Evolutionary conservation across 1,139 yeast genomes (phyloP).

Genomic region (Geotrichum klebahnii): DNA sequence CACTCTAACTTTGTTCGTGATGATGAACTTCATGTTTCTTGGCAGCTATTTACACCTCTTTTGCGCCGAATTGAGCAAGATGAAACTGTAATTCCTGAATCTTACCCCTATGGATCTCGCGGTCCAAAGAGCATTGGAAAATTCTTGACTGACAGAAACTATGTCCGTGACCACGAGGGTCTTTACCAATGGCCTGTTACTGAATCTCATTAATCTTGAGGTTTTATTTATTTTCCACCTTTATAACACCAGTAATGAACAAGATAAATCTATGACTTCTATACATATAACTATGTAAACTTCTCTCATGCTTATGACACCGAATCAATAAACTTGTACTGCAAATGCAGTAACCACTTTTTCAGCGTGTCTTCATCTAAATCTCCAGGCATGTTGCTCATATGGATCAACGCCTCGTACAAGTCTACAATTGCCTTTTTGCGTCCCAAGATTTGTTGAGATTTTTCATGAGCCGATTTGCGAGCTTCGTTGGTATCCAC

Average conservation of each 20-base stretch:
- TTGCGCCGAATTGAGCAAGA: constrained; percentile 69
- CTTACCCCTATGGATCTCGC: constrained; percentile 88
- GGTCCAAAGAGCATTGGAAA: constrained; percentile 68
- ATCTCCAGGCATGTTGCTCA: constrained; percentile 10
- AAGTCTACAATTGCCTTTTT: constrained; percentile 16
- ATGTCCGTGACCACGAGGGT: constrained; percentile 48
- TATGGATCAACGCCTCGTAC: constrained; percentile 19
- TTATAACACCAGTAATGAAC: neutral
- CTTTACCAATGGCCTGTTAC: constrained; percentile 36
- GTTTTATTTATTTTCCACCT: neutral
- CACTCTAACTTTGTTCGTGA: constrained; percentile 97
- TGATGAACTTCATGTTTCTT: constrained; percentile 90
- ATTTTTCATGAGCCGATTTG: neutral
- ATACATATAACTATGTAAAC: neutral
- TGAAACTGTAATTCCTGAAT: constrained; percentile 45
- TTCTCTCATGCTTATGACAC: neutral
- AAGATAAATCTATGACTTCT: too few species aligned
- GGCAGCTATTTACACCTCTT: constrained; percentile 91
- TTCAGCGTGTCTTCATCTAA: constrained; percentile 5
- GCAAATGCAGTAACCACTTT: constrained; percentile 11
- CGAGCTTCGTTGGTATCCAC: neutral
- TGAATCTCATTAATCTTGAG: constrained; percentile 19
- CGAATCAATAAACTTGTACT: constrained; percentile 7
- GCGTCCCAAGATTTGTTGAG: constrained; percentile 6
- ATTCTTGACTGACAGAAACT: constrained; percentile 67